Percentiles rank a stretch among this genome's conserved stretches.
Conservation (phyloP, 768 basidiomycete genomes). For the Amanita inopinata region DNA sequence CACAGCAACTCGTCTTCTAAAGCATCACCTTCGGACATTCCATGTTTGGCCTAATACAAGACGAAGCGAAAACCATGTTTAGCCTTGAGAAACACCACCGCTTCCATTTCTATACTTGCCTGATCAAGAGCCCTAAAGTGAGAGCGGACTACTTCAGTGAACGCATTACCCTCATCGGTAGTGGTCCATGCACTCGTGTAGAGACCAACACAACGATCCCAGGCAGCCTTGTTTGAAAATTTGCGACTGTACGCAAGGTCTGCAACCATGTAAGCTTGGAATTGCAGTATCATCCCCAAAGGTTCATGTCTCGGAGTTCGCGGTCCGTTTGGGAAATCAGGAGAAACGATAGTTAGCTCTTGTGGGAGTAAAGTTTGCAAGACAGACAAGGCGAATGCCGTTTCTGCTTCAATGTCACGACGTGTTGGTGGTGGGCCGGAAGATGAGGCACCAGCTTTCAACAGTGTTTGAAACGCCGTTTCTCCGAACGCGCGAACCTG, state of each 20-base stretch:
- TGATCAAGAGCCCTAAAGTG: conserved; percentile 75
- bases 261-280: conserved; percentile 63
- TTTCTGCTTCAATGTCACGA: conserved; percentile 63
- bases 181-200: conserved; percentile 71
- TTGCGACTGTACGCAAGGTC: conserved; percentile 61
- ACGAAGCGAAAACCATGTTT: conserved; percentile 2
- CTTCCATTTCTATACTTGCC: no score
- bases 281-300: conserved; percentile 53
- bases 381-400: conserved; percentile 40
- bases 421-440: conserved; percentile 55
- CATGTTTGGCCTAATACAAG: conserved; percentile 45
- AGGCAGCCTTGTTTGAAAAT: conserved; percentile 43
- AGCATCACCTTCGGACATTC: conserved; percentile 27
- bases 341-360: conserved; percentile 31
- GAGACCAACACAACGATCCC: conserved; percentile 63
- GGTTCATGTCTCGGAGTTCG: conserved; percentile 45
- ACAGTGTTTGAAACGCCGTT: conserved; percentile 68
- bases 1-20: conserved; percentile 84
- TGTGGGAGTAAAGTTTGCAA: conserved; percentile 53
- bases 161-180: conserved; percentile 33
- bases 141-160: conserved; percentile 54
- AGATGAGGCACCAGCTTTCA: conserved; percentile 77
- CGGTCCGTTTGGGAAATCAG: conserved; percentile 39
- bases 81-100: conserved; percentile 15
- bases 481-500: conserved; percentile 89